A percentile compares a stretch with the other conserved stretches of the same genome.
Evolutionary conservation across 1,139 yeast genomes (phyloP).

Genomic region (Scheffersomyces illinoinensis): DNA sequence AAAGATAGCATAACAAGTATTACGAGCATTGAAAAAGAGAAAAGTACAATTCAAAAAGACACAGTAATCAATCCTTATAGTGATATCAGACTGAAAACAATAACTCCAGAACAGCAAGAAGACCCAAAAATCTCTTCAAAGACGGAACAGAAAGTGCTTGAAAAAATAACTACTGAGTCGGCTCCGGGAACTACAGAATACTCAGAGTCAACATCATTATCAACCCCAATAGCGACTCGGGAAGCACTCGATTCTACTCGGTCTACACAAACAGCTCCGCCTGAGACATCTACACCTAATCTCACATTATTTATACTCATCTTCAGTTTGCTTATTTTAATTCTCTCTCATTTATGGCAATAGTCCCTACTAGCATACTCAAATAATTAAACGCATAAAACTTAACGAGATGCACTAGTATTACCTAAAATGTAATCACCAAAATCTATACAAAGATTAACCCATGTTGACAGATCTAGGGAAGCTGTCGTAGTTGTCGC

Average conservation of each 20-base stretch:
- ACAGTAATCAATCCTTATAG: no score
- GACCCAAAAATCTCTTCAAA: background rate
- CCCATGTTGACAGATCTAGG: conserved; percentile 45
- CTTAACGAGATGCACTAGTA: background rate
- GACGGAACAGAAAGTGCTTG: background rate
- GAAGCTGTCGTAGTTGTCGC: conserved; percentile 27
- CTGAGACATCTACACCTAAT: background rate
- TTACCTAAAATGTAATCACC: background rate
- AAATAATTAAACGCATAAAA: background rate
- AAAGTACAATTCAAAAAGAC: background rate
- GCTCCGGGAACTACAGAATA: background rate
- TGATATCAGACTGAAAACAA: background rate
- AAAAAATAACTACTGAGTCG: background rate
- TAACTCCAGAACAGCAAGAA: background rate
- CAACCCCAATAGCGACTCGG: background rate
- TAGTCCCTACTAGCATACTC: background rate
- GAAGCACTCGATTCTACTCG: background rate
- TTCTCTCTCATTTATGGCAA: background rate
- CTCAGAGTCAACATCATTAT: background rate
- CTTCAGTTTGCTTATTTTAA: background rate
- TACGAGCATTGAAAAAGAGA: background rate
- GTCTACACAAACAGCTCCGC: background rate
- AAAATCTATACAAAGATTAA: conserved; percentile 9
- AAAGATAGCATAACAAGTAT: no score
- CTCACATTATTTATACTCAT: background rate